Percentiles rank a stretch among this genome's conserved stretches.
These are phyloP conservation scores for Pythium oligandrum DNA, from an alignment of 352 stramenopile species.

Conservation along the genomic window DNA sequence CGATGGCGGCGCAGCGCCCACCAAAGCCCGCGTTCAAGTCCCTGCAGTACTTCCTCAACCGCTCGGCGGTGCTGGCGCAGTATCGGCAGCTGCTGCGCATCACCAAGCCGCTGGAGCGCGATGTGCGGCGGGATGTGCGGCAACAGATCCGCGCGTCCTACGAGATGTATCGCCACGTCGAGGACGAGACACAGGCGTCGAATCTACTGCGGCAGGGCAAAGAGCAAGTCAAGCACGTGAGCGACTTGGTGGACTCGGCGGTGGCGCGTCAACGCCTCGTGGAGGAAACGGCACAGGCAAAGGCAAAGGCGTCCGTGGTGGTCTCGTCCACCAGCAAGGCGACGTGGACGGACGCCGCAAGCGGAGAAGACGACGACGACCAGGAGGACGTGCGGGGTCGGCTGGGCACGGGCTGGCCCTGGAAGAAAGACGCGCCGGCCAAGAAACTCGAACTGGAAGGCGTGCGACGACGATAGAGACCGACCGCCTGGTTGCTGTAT, in stretches of 20 bases:
- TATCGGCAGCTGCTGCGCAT: constrained; percentile 63
- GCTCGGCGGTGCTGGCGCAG: constrained; percentile 49
- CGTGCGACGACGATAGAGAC: constrained; percentile 25
- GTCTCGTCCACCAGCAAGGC: constrained; percentile 10
- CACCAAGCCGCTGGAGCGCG: constrained; percentile 37
- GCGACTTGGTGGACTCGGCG: constrained; percentile 59
- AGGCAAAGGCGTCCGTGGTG: background rate
- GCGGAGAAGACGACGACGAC: constrained; percentile 15
- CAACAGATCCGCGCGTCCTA: constrained; percentile 58
- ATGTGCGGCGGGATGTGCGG: constrained; percentile 47
- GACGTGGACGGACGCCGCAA: constrained; percentile 25
- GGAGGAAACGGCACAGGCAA: background rate
- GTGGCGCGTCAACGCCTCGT: constrained; percentile 38
- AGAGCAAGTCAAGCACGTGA: constrained; percentile 66
- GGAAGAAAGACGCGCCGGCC: constrained; percentile 41
- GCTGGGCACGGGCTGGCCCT: constrained; percentile 57
- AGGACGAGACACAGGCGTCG: constrained; percentile 45
- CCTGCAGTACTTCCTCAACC: constrained; percentile 74
- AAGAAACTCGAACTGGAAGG: constrained; percentile 54
- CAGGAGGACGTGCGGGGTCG: constrained; percentile 55
- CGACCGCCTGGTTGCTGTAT: no score
- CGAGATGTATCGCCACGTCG: constrained; percentile 39
- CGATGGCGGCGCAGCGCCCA: background rate
- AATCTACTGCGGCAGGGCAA: constrained; percentile 47
- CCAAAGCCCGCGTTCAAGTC: constrained; percentile 44